Conservation (phyloP, 129 eudicot genomes). For the Smallanthus sonchifolius region DNA sequence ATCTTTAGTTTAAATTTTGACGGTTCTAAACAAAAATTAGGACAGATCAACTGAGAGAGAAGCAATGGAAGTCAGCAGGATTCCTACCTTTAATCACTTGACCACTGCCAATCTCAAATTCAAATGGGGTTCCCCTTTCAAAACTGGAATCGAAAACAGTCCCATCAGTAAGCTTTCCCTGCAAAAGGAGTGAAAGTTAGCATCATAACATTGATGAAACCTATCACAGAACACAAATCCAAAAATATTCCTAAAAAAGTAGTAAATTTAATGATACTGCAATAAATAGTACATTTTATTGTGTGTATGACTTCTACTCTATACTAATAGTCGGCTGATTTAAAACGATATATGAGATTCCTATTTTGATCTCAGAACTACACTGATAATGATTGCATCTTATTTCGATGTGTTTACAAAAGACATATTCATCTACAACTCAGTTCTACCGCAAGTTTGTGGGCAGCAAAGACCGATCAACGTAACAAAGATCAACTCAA, state of each 20-base stretch:
- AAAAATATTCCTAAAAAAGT: neutral
- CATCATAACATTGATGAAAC: neutral
- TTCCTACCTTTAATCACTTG: conserved; percentile 86
- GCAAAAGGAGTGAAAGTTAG: conserved; percentile 23
- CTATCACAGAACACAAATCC: neutral
- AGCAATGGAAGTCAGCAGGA: neutral
- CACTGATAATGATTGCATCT: neutral
- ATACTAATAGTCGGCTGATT: neutral
- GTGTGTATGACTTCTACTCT: neutral
- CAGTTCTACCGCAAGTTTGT: neutral
- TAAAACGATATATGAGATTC: neutral
- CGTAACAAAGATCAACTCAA: neutral
- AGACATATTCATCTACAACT: neutral
- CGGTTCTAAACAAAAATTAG: neutral
- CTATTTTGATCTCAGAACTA: neutral
- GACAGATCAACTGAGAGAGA: neutral
- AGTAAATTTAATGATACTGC: neutral
- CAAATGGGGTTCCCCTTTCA: conserved; percentile 98
- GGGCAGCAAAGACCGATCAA: neutral
- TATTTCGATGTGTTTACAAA: neutral
- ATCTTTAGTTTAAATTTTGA: neutral
- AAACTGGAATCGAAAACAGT: conserved; percentile 96
- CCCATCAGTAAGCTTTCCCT: conserved; percentile 96
- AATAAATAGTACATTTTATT: neutral
- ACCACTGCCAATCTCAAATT: conserved; percentile 86